A percentile compares a stretch with the other conserved stretches of the same genome.
These are phyloP conservation scores for Paralagenidium karlingii DNA, from an alignment of 352 stramenopile genomes.

Conservation along the genomic window DNA sequence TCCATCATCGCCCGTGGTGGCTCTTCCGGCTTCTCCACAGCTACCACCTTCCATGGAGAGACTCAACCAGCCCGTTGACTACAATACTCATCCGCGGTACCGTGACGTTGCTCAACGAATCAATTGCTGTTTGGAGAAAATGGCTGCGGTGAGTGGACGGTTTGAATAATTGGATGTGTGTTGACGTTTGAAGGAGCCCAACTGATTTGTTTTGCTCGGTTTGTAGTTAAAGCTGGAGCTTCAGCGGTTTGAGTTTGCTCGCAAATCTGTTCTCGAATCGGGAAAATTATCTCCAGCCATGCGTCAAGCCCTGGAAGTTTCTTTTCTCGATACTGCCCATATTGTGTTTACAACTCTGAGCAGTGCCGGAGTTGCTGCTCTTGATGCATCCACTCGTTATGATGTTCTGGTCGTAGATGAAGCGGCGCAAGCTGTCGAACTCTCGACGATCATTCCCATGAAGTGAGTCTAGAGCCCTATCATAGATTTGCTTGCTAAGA, in stretches of 20 bases:
- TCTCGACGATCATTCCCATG: conserved; percentile 84
- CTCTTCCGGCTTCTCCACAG: not conserved
- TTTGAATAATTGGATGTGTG: not conserved
- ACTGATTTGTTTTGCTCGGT: conserved; percentile 1
- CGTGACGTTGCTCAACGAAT: conserved; percentile 58
- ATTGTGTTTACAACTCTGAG: conserved; percentile 90
- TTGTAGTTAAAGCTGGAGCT: conserved; percentile 64
- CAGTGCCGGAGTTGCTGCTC: conserved; percentile 66
- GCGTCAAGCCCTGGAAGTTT: conserved; percentile 72
- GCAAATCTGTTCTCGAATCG: conserved; percentile 44
- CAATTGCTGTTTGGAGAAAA: conserved; percentile 63
- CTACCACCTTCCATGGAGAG: not conserved
- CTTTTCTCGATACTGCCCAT: conserved; percentile 82
- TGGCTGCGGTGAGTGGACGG: conserved; percentile 44
- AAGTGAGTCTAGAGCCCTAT: conserved; percentile 23
- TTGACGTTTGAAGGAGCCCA: not conserved
- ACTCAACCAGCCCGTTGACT: conserved; percentile 32
- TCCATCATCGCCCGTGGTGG: too few species aligned
- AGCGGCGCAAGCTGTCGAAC: conserved; percentile 75
- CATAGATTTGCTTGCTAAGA: not conserved
- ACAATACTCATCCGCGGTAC: conserved; percentile 58
- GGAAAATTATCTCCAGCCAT: conserved; percentile 51
- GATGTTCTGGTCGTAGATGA: conserved; percentile 82
- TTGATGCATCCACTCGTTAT: conserved; percentile 65
- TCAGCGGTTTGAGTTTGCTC: conserved; percentile 70